Evolutionary conservation across 179 eudicot species (phyloP).

Genomic region (Corrigiola litoralis): DNA sequence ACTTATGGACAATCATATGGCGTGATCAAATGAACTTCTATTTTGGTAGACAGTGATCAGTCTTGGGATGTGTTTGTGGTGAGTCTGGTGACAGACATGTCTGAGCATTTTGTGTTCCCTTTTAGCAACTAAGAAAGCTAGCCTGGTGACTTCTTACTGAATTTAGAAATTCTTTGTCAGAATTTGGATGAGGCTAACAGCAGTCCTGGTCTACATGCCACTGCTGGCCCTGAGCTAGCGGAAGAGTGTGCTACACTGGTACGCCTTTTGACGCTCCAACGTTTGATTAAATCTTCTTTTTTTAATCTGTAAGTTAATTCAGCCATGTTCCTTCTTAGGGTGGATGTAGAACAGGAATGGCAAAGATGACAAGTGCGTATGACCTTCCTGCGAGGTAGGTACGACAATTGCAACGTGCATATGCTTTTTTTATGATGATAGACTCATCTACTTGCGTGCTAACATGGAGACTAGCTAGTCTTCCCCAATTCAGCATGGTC

Average conservation of each 20-base stretch:
- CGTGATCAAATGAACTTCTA: neutral
- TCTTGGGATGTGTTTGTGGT: neutral
- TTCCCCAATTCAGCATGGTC: neutral
- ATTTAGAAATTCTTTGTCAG: slow-evolving; percentile 32
- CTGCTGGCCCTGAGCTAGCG: slow-evolving; percentile 94
- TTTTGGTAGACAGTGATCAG: neutral
- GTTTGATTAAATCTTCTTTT: neutral
- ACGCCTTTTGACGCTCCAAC: slow-evolving; percentile 17
- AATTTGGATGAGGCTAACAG: slow-evolving; percentile 94
- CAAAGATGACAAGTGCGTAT: slow-evolving; percentile 88
- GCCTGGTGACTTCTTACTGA: neutral
- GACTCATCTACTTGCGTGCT: slow-evolving; percentile 4
- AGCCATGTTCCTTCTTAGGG: slow-evolving; percentile 51
- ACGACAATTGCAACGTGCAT: neutral
- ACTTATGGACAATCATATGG: neutral
- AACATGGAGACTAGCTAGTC: neutral
- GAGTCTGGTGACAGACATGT: neutral
- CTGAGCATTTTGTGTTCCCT: neutral
- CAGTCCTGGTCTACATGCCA: slow-evolving; percentile 93
- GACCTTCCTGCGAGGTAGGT: slow-evolving; percentile 95
- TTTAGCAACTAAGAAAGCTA: neutral
- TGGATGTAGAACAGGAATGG: slow-evolving; percentile 99
- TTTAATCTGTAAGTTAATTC: no score
- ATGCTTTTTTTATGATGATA: neutral
- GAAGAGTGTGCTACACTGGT: slow-evolving; percentile 96